These are phyloP conservation scores for Pseudozyma tsukubaensis DNA, from an alignment of 1,284 basidiomycete species.

Conservation along the genomic window DNA sequence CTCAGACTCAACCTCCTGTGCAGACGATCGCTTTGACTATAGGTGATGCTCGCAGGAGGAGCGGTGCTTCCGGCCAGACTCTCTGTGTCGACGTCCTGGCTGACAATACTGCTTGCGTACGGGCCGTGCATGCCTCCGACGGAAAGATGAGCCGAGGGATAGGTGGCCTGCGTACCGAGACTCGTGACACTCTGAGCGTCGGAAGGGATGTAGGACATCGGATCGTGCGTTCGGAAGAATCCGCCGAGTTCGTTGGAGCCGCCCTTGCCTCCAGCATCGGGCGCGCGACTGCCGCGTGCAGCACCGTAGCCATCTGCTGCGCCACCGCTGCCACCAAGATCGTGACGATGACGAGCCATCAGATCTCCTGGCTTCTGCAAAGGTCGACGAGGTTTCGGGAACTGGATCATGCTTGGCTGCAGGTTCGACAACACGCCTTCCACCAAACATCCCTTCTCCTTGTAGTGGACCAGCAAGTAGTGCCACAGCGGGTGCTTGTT, in stretches of 20 bases:
- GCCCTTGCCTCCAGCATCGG: slow-evolving; percentile 16
- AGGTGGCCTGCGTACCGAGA: slow-evolving; percentile 60
- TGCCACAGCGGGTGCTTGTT: slow-evolving; percentile 94
- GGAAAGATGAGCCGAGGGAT: slow-evolving; percentile 52
- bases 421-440: slow-evolving; percentile 96
- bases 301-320: slow-evolving; percentile 19
- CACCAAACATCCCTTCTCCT: slow-evolving; percentile 92
- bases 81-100: slow-evolving; percentile 55
- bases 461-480: slow-evolving; percentile 97
- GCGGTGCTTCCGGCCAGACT: slow-evolving; percentile 39
- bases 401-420: slow-evolving; percentile 98
- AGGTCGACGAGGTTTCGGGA: slow-evolving; percentile 70
- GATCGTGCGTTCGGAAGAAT: slow-evolving; percentile 95
- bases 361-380: slow-evolving; percentile 64
- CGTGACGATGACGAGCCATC: slow-evolving; percentile 59
- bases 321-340: slow-evolving; percentile 13
- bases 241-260: slow-evolving; percentile 79
- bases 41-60: slow-evolving; percentile 53
- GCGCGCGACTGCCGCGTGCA: slow-evolving; percentile 8
- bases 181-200: slow-evolving; percentile 72
- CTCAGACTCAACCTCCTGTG: slow-evolving; percentile 52
- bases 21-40: slow-evolving; percentile 61
- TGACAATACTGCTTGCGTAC: slow-evolving; percentile 61
- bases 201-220: slow-evolving; percentile 91
- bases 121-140: slow-evolving; percentile 33